Conservation (phyloP, 352 stramenopile genomes). For the Globisporangium megalacanthum region DNA sequence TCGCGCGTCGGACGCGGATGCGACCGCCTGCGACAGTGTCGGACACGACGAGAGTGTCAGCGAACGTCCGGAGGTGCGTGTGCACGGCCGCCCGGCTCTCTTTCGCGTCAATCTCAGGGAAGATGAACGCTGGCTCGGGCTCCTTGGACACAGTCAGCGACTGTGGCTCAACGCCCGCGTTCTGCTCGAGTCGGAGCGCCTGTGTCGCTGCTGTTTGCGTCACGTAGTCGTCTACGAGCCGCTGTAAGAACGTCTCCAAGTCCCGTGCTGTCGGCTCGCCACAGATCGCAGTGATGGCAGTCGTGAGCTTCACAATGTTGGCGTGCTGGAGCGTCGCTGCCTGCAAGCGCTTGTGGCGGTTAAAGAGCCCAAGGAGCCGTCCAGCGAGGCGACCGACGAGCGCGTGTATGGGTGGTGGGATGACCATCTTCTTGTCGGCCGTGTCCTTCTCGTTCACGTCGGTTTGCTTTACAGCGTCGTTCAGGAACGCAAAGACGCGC, state of each 20-base stretch:
- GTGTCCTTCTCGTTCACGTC: slow-evolving; percentile 7
- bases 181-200: not conserved
- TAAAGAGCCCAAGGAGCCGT: slow-evolving; percentile 53
- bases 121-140: slow-evolving; percentile 46
- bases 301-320: slow-evolving; percentile 39
- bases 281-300: slow-evolving; percentile 38
- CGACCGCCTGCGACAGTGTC: slow-evolving; percentile 72
- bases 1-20: slow-evolving; percentile 78
- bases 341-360: slow-evolving; percentile 48
- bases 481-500: slow-evolving; percentile 53
- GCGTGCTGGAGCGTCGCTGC: slow-evolving; percentile 27
- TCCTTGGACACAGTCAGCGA: not conserved
- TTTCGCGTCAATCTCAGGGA: slow-evolving; percentile 77
- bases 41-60: slow-evolving; percentile 64
- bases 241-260: slow-evolving; percentile 39
- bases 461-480: slow-evolving; percentile 28
- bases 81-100: slow-evolving; percentile 84
- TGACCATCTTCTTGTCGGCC: slow-evolving; percentile 18
- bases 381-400: slow-evolving; percentile 60
- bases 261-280: slow-evolving; percentile 30
- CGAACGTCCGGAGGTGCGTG: slow-evolving; percentile 68
- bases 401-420: slow-evolving; percentile 29
- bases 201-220: slow-evolving; percentile 18
- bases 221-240: slow-evolving; percentile 26
- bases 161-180: not conserved